Evolutionary conservation across 2,329 filamentous ascomycete species (phyloP), one percentile per base, ranked within the genome.

Genomic region (Neonectria faginata): DNA sequence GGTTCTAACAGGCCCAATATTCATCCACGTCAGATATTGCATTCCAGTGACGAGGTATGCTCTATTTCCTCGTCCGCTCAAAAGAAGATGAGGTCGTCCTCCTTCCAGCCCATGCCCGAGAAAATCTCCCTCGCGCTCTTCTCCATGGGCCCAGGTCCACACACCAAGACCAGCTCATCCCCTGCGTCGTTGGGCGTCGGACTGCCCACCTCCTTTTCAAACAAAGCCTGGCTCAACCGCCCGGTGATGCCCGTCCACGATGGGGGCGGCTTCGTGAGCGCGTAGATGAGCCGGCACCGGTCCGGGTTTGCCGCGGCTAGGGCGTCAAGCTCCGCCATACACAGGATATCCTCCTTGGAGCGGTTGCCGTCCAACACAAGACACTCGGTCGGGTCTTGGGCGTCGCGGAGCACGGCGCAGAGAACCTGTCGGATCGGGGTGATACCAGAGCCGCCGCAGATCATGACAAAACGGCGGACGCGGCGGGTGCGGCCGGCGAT

Each of bases 361-460:
- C 92, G 83, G 72, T 97, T 97, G 0, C 93, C 93, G 73, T 97
- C 85, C 0, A 97, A 81, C 0, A 97, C 84, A 1, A 91, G 79
- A 73, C 93, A 97, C 2, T 77, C 80, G 0, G 92, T 96, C 9
- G 77, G 69, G 73, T 95, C 92, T 0, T 82, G 76, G 1, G 76
- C 70, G 67, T 95, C 88, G 50, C 50, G 54, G 56, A 72, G 65
- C 16, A 97, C 87, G 0, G 92, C 91, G 7, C 92, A 84, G 57
- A 97, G 82, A 3, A 97, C 92, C 74, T 96, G 92, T 76, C 90
- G 96, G 67, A 97, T 92, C 0, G 94, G 94, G n/a, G 94, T 97
- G 73, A 97, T 91, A 1, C 94, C 94, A n/a, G 88, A 92, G 6
- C 94, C 94, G 14, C 87, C 94, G 71, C 92, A 96, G 33, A 97